Evolutionary conservation across 768 basidiomycete species (phyloP), one percentile per base, ranked within the genome.

Genomic region (Panaeolus cyanescens): DNA sequence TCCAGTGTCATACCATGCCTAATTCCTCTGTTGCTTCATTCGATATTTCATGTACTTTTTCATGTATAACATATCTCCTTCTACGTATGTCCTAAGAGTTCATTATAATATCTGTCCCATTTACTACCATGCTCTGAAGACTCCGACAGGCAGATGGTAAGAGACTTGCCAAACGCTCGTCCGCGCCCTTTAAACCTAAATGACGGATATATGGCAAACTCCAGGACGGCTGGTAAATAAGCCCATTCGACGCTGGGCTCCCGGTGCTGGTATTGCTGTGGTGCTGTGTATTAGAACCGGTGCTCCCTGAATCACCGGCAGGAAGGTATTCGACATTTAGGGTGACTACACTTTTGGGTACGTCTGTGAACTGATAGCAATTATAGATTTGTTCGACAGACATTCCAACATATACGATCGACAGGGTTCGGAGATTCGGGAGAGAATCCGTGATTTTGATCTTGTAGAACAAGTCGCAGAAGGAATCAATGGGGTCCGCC

Each of bases 351-450:
- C 45, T 50, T 50, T 50, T 28, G 45, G 71, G 71, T 19, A 71
- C 65, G 36, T 67, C 55, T 19, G 62, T 62, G 25, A 70, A 66
- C 33, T 68, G 64, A 32, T 54, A 66, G 57, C 50, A 58, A 28
- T 64, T 60, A 55, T 70, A 68, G 20, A 72, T 62, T 32, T 70
- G 67, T 54, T 67, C 59, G 36, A 66, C 55, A 10, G 59, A 64
- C 31, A 68, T 60, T 37, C 66, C 65, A 25, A 65, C 60, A 55
- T 68, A 71, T 22, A 63, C 55, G 22, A 71, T 56, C 25, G 57
- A 61, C 32, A 72, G 53, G 6, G 67, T 69, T n/a, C 63, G 67
- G 20, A 70, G 64, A 56, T 66, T 65, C 45, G 68, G 67, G 33
- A 55, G 59, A 17, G 60, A 56, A 8, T 63, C 55, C n/a, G 63